phyloP scores from a whole-genome alignment of 441 rosid species.

The Manihot esculenta region DNA sequence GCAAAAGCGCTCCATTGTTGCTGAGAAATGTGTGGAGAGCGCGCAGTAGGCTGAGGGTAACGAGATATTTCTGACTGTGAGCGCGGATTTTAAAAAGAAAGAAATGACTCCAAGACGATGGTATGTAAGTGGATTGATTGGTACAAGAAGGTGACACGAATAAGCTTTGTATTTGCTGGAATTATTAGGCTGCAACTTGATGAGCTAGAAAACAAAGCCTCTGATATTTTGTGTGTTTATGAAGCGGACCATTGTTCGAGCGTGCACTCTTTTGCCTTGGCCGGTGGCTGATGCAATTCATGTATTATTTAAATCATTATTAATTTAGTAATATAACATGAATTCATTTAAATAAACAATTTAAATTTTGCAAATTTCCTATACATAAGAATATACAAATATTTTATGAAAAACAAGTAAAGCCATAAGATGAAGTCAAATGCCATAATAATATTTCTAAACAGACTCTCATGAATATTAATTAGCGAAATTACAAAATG shows the following conservation, averaged over 20 bases:
- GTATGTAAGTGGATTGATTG: background rate
- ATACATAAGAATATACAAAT: too few relatives aligned
- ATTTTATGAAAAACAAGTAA: too few relatives aligned
- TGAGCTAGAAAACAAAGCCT: background rate
- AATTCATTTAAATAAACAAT: too few relatives aligned
- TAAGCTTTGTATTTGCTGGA: background rate
- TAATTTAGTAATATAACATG: too few relatives aligned
- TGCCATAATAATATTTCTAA: too few relatives aligned
- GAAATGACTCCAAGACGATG: background rate
- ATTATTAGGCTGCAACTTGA: background rate
- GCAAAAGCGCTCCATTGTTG: constrained; percentile 19
- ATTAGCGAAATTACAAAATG: too few relatives aligned
- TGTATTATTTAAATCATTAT: too few relatives aligned
- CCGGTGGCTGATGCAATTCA: too few relatives aligned
- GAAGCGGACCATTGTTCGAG: background rate
- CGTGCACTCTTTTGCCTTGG: background rate
- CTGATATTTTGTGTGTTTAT: background rate
- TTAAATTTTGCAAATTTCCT: too few relatives aligned
- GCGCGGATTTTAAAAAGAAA: background rate
- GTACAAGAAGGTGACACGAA: constrained; percentile 14
- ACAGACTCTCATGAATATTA: too few relatives aligned
- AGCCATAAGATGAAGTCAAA: too few relatives aligned
- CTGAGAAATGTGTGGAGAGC: background rate
- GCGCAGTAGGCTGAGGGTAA: background rate
- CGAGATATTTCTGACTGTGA: background rate